Conservation (phyloP, 2,329 filamentous ascomycete species). For the Diaporthe citri region DNA sequence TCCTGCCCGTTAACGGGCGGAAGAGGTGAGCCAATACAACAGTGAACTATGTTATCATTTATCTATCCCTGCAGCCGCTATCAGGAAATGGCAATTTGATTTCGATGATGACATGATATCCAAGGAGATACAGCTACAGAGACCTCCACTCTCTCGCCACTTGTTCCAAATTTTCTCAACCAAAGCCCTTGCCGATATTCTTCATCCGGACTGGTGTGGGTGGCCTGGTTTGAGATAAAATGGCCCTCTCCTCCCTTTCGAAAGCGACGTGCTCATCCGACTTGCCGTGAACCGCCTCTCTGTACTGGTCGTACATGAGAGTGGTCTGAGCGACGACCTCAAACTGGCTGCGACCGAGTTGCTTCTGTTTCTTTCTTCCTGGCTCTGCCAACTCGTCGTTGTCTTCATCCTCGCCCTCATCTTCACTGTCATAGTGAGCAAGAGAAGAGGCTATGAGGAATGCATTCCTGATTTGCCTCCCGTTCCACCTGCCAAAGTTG, state of each 20-base stretch:
- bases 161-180: not conserved
- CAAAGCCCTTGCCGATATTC: not conserved
- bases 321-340: constrained; percentile 20
- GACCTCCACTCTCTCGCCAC: not conserved
- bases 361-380: not conserved
- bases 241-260: constrained; percentile 15
- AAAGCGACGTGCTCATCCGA: not conserved
- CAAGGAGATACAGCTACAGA: not conserved
- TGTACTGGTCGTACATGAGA: constrained; percentile 14
- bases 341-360: constrained; percentile 8
- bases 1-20: too few species aligned
- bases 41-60: too few species aligned
- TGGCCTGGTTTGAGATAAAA: not conserved
- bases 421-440: constrained; percentile 9
- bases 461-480: constrained; percentile 51
- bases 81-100: not conserved
- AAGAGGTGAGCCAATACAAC: too few species aligned
- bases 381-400: not conserved
- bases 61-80: too few species aligned
- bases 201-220: constrained; percentile 1
- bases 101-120: not conserved
- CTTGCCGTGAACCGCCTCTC: not conserved
- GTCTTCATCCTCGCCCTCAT: not conserved
- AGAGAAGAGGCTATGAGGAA: constrained; percentile 48
- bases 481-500: constrained; percentile 47